Percentiles rank a stretch among this genome's conserved stretches.
Conservation (phyloP, 805 yeast genomes). For the Lipomyces kockii region DNA sequence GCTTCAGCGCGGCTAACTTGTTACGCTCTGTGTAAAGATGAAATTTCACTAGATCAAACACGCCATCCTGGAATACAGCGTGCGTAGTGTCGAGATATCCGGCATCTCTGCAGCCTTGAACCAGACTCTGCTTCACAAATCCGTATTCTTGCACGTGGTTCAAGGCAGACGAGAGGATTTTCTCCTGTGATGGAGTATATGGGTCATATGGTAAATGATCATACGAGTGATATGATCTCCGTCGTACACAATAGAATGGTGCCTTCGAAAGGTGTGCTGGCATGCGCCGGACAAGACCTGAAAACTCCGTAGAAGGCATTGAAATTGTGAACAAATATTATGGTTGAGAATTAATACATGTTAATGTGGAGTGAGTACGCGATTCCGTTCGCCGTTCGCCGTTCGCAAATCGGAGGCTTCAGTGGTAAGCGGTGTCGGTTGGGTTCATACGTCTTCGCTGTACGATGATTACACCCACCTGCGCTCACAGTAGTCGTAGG, state of each 20-base stretch:
- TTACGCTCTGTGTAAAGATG: conserved; percentile 53
- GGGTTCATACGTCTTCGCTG: no score
- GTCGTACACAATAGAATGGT: not conserved
- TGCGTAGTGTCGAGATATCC: conserved; percentile 58
- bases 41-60: conserved; percentile 59
- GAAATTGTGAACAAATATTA: not conserved
- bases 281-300: not conserved
- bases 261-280: not conserved
- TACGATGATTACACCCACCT: no score
- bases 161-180: conserved; percentile 50
- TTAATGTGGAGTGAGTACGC: not conserved
- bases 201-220: conserved; percentile 41
- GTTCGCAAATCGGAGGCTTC: no score
- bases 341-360: not conserved
- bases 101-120: conserved; percentile 54
- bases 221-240: conserved; percentile 41
- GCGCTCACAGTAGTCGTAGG: not conserved
- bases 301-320: not conserved
- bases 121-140: conserved; percentile 55
- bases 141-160: conserved; percentile 57
- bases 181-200: conserved; percentile 45
- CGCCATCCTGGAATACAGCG: conserved; percentile 52
- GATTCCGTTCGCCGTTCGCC: no score
- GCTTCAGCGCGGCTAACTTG: conserved; percentile 43
- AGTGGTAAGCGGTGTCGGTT: no score